These are phyloP conservation scores for Phytopythium aichiense DNA, from an alignment of 352 stramenopile species.

Conservation along the genomic window DNA sequence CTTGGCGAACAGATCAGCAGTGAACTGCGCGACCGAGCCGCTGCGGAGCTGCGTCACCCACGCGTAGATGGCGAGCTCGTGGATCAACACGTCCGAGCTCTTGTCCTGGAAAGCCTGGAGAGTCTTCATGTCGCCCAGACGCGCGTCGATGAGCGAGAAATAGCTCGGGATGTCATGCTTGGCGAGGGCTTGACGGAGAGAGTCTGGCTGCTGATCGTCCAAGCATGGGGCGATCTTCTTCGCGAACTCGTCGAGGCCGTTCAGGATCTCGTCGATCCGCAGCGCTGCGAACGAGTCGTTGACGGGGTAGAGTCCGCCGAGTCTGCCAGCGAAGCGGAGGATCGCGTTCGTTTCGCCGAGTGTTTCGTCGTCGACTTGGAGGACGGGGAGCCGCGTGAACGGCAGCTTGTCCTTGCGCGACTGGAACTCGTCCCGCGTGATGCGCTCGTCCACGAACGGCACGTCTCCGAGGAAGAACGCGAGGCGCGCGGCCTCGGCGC, in stretches of 20 bases:
- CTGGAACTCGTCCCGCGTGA: slow-evolving; percentile 22
- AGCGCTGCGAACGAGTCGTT: slow-evolving; percentile 29
- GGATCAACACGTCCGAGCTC: slow-evolving; percentile 10
- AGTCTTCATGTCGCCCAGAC: slow-evolving; percentile 16
- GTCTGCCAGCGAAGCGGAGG: slow-evolving; percentile 54
- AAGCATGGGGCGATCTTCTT: slow-evolving; percentile 12
- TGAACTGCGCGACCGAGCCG: not conserved
- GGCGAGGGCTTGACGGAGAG: slow-evolving; percentile 13
- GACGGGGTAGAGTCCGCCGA: slow-evolving; percentile 42
- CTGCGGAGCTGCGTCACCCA: slow-evolving; percentile 14
- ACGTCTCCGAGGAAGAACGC: slow-evolving; percentile 36
- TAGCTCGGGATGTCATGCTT: slow-evolving; percentile 15
- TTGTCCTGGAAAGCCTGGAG: slow-evolving; percentile 12
- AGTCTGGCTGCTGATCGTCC: slow-evolving; percentile 7
- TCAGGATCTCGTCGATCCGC: slow-evolving; percentile 53
- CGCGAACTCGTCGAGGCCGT: slow-evolving; percentile 19
- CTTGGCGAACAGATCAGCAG: slow-evolving; percentile 10
- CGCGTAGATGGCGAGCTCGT: slow-evolving; percentile 29
- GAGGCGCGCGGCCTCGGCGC: slow-evolving; percentile 36
- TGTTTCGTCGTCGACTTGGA: slow-evolving; percentile 34
- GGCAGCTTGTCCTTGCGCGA: slow-evolving; percentile 25
- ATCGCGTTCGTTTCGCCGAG: slow-evolving; percentile 50
- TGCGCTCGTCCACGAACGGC: slow-evolving; percentile 33
- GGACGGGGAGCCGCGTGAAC: slow-evolving; percentile 18
- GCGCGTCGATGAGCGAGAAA: slow-evolving; percentile 21